Evolutionary conservation across 345 rosid species (phyloP), one percentile per base, ranked within the genome.

Genomic region (Geranium brycei): DNA sequence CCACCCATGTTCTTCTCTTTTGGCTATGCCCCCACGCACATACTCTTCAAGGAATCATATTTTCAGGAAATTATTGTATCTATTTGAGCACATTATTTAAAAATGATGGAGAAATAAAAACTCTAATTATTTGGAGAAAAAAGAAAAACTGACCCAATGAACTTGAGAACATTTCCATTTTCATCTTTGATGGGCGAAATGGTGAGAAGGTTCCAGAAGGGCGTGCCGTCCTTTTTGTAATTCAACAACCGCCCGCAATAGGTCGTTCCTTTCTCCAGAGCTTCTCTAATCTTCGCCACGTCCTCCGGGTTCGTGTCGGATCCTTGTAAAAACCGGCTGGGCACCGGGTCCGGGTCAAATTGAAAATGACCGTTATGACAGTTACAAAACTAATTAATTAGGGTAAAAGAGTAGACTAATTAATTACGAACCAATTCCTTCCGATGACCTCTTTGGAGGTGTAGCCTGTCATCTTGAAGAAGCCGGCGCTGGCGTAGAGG

Each of bases 401-500:
- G 0, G 10, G 5, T 35, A 35, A 3, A 23, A 23, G 1, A 23
- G 2, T 23, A 23, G 1, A 23, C 2, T 23, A 1, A 4, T 35
- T 35, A 7, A 35, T 35, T 4, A 19, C 62, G 66, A 87, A 89
- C 98, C 98, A 80, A 71, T 92, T 92, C 80, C 98, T 79, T 75
- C 98, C 98, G 14, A 92, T 57, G 72, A 89, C 98, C 67, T 92
- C 98, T 69, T 74, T 92, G 5, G 98, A 85, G 55, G 95, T 84
- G 78, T 87, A 92, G 4, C 98, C 98, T 0, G 98, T 92, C 98
- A 92, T 92, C 61, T 80, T 92, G 73, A 92, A 92, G 78, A 92
- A 92, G 19, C 98, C 98, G 59, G 93, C 98, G 78, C 98, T 92
- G 13, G 98, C 98, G 69, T 89, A 92, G 85, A 92, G n/a, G 58